Conservation (phyloP, 306 rosid genomes). For the Malus sieversii region DNA sequence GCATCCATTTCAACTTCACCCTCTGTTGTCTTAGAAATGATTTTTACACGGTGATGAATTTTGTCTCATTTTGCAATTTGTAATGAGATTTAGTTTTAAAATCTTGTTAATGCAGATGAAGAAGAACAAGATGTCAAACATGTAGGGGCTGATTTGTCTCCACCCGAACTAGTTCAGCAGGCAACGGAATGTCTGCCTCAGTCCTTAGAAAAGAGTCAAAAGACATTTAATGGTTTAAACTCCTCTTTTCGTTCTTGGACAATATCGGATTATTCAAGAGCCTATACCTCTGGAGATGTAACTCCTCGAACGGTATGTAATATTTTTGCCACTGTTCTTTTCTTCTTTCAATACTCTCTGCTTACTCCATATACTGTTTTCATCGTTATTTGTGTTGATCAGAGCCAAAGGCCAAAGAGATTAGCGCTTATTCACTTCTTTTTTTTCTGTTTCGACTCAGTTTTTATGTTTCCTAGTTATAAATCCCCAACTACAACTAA, state of each 20-base stretch:
- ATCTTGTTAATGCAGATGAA: conserved; percentile 29
- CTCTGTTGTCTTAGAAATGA: too few species aligned
- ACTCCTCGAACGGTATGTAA: conserved; percentile 66
- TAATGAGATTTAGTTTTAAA: not conserved
- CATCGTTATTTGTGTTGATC: not conserved
- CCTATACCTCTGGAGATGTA: conserved; percentile 45
- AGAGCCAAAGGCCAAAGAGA: not conserved
- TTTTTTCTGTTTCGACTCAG: not conserved
- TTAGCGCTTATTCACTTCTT: not conserved
- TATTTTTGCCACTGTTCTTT: not conserved
- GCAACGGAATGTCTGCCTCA: conserved; percentile 53
- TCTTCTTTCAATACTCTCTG: not conserved
- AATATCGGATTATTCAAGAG: conserved; percentile 66
- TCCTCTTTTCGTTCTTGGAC: conserved; percentile 55
- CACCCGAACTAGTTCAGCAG: conserved; percentile 50
- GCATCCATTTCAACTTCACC: too few species aligned
- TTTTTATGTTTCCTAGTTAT: not conserved
- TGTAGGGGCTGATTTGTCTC: conserved; percentile 43
- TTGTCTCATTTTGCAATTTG: not conserved
- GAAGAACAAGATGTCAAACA: conserved; percentile 50
- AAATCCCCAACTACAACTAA: not conserved
- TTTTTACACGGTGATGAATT: too few species aligned
- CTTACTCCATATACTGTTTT: not conserved
- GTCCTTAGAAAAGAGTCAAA: conserved; percentile 7
- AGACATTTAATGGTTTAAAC: conserved; percentile 9